Conservation (phyloP, 2,329 filamentous ascomycete genomes). For the Dactylellina drechsleri region DNA sequence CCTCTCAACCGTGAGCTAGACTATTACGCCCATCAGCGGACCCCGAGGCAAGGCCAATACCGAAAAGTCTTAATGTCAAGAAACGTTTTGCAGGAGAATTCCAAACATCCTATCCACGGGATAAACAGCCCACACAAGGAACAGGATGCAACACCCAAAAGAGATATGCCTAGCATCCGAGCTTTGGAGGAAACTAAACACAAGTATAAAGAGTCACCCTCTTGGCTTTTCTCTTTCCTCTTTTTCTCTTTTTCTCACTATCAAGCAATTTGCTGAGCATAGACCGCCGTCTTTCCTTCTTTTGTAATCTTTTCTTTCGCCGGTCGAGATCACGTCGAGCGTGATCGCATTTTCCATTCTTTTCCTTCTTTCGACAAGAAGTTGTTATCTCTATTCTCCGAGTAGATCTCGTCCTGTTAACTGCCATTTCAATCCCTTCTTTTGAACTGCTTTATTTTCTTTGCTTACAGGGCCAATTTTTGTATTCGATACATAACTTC, state of each 20-base stretch:
- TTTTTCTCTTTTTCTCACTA: slow-evolving; percentile 24
- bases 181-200: slow-evolving; percentile 30
- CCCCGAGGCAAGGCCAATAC: slow-evolving; percentile 13
- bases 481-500: slow-evolving; percentile 23
- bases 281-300: slow-evolving; percentile 37
- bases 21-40: slow-evolving; percentile 1
- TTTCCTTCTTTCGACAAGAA: slow-evolving; percentile 54
- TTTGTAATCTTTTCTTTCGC: slow-evolving; percentile 38
- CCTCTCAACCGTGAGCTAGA: slow-evolving; percentile 13
- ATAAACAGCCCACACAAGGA: slow-evolving; percentile 51
- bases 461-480: slow-evolving; percentile 28
- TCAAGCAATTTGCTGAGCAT: slow-evolving; percentile 48
- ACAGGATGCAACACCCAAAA: slow-evolving; percentile 25
- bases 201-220: slow-evolving; percentile 48
- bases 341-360: slow-evolving; percentile 52
- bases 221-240: slow-evolving; percentile 41
- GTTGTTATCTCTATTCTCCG: slow-evolving; percentile 46
- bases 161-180: slow-evolving; percentile 38
- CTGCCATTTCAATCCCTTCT: slow-evolving; percentile 17
- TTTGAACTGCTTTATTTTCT: slow-evolving; percentile 22
- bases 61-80: slow-evolving; percentile 11
- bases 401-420: slow-evolving; percentile 51
- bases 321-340: slow-evolving; percentile 55
- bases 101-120: slow-evolving; percentile 46
- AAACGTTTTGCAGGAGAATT: slow-evolving; percentile 49